Conservation (phyloP, 495 filamentous ascomycete species). For the Neurospora sp. region DNA sequence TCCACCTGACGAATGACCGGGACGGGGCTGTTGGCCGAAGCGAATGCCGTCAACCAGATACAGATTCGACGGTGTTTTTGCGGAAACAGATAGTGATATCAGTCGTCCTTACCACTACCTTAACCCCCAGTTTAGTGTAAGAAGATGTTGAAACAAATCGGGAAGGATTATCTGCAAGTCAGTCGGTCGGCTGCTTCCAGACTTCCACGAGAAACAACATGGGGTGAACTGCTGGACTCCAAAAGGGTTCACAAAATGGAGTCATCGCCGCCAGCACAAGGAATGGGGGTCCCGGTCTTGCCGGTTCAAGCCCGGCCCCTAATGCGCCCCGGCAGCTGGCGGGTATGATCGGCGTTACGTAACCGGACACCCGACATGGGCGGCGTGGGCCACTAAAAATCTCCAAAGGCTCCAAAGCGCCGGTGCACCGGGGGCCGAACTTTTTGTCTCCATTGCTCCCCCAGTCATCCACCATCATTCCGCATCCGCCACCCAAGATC, state of each 20-base stretch:
- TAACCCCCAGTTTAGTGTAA: neutral
- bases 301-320: neutral
- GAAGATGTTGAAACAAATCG: neutral
- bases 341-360: conserved; percentile 14
- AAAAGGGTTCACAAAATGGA: neutral
- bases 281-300: neutral
- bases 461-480: conserved; percentile 1
- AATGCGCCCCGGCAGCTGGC: conserved; percentile 1
- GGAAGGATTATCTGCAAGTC: neutral
- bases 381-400: neutral
- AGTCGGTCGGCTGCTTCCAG: neutral
- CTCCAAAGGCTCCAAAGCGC: conserved; percentile 2
- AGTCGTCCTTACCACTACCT: neutral
- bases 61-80: neutral
- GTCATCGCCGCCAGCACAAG: neutral
- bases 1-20: neutral
- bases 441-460: conserved; percentile 4
- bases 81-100: neutral
- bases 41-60: neutral
- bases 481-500: neutral
- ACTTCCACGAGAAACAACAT: neutral
- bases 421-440: neutral
- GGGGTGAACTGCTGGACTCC: neutral
- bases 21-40: neutral
- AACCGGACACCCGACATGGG: conserved; percentile 10